Evolutionary conservation across 2,329 filamentous ascomycete genomes (phyloP).

Genomic region (Monilinia polystroma): DNA sequence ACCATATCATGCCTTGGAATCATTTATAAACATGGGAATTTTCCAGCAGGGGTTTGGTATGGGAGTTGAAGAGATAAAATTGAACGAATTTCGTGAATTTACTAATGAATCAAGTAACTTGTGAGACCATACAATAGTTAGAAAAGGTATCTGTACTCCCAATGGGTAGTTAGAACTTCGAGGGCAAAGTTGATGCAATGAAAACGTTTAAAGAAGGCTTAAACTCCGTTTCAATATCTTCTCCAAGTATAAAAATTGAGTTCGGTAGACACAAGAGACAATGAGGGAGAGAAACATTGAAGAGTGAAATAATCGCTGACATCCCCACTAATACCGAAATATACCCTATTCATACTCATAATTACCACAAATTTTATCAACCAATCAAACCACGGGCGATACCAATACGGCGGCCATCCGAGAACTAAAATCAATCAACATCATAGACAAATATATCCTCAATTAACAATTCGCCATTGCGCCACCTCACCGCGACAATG

Average conservation of each 20-base stretch:
- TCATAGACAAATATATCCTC: slow-evolving; percentile 23
- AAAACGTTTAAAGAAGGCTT: background rate
- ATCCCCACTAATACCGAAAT: slow-evolving; percentile 9
- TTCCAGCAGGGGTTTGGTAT: background rate
- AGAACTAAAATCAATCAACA: slow-evolving; percentile 23
- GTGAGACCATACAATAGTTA: no score
- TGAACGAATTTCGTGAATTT: background rate
- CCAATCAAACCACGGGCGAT: slow-evolving; percentile 19
- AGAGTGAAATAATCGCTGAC: background rate
- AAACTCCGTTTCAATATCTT: no score
- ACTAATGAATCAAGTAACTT: background rate
- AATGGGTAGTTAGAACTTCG: no score
- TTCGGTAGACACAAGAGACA: no score
- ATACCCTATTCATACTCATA: slow-evolving; percentile 4
- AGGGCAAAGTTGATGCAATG: background rate
- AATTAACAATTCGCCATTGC: slow-evolving; percentile 34
- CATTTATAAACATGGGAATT: no score
- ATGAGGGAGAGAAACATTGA: background rate
- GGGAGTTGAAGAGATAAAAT: background rate
- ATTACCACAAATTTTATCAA: background rate
- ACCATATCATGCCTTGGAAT: background rate
- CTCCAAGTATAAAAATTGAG: background rate
- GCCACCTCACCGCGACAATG: slow-evolving; percentile 53
- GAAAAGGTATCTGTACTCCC: no score
- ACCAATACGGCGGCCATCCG: slow-evolving; percentile 18